These are phyloP conservation scores for Kwoniella europaea DNA, from an alignment of 768 basidiomycete genomes.

Conservation along the genomic window DNA sequence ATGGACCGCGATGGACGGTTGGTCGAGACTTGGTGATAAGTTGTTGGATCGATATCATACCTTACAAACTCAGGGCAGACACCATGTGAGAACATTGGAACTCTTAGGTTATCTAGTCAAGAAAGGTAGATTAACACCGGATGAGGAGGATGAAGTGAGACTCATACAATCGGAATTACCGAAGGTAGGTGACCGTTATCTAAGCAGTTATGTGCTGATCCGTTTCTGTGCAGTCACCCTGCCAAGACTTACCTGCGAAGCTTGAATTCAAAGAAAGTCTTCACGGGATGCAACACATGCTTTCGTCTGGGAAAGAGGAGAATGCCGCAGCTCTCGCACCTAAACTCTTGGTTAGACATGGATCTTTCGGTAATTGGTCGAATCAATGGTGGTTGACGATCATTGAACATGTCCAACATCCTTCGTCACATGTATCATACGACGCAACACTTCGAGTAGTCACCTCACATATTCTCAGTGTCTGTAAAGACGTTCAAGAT, in stretches of 20 bases:
- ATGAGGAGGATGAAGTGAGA: slow-evolving; percentile 37
- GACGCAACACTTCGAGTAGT: slow-evolving; percentile 8
- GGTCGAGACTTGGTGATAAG: slow-evolving; percentile 38
- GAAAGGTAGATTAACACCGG: slow-evolving; percentile 30
- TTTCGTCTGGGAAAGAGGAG: slow-evolving; percentile 13
- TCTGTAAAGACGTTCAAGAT: slow-evolving; percentile 6
- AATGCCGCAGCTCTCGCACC: slow-evolving; percentile 12
- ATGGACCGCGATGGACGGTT: slow-evolving; percentile 53
- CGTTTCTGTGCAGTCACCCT: background rate
- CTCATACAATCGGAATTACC: slow-evolving; percentile 17
- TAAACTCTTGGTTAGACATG: slow-evolving; percentile 33
- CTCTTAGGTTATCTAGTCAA: slow-evolving; percentile 34
- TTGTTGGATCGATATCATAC: slow-evolving; percentile 36
- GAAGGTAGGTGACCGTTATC: slow-evolving; percentile 17
- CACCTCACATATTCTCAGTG: slow-evolving; percentile 26
- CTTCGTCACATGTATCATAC: slow-evolving; percentile 6
- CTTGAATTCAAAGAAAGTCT: slow-evolving; percentile 25
- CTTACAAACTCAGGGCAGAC: slow-evolving; percentile 22
- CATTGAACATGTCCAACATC: slow-evolving; percentile 18
- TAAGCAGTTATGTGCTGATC: background rate
- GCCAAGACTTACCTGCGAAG: slow-evolving; percentile 2
- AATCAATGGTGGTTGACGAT: slow-evolving; percentile 32
- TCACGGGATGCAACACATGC: slow-evolving; percentile 14
- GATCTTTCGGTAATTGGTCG: slow-evolving; percentile 33
- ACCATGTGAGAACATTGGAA: slow-evolving; percentile 24